A percentile compares a stretch with the other conserved stretches of the same genome.
phyloP scores from a whole-genome alignment of 2,329 filamentous ascomycete genomes.

The Aspergillus sp. region DNA sequence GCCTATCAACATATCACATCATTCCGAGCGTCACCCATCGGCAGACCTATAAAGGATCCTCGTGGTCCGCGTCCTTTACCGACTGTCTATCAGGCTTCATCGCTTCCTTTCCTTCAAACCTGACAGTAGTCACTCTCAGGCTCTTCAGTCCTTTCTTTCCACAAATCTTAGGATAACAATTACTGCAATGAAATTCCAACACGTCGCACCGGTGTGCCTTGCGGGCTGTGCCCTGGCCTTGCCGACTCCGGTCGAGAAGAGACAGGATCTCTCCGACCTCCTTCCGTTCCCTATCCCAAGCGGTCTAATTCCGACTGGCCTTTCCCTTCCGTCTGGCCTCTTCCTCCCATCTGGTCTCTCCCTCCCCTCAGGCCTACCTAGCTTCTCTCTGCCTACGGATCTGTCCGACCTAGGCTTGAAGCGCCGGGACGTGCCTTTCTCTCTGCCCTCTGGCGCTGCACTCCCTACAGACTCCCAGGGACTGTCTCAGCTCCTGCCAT shows the following conservation, averaged over 20 bases:
- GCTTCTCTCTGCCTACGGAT: not conserved
- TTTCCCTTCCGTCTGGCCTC: constrained; percentile 6
- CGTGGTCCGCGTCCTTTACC: not conserved
- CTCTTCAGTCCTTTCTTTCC: constrained; percentile 1
- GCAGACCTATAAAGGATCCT: not conserved
- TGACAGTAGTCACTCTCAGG: constrained; percentile 8
- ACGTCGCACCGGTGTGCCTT: constrained; percentile 11
- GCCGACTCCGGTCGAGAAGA: constrained; percentile 11
- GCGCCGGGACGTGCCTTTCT: not conserved
- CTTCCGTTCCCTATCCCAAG: not conserved
- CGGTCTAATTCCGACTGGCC: not conserved
- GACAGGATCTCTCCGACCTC: constrained; percentile 3
- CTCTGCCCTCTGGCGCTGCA: not conserved
- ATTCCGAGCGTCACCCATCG: not conserved
- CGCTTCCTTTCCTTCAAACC: constrained; percentile 12
- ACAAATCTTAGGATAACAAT: not conserved
- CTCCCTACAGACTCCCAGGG: not conserved
- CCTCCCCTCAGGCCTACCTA: not conserved
- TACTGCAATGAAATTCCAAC: constrained; percentile 16
- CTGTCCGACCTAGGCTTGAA: not conserved
- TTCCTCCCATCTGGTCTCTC: constrained; percentile 24
- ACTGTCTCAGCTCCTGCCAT: constrained; percentile 2
- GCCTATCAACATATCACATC: not conserved
- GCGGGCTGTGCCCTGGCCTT: constrained; percentile 17
- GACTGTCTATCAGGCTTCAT: constrained; percentile 1